phyloP scores from a whole-genome alignment of 2,329 filamentous ascomycete genomes.

The Fusarium stilboides region DNA sequence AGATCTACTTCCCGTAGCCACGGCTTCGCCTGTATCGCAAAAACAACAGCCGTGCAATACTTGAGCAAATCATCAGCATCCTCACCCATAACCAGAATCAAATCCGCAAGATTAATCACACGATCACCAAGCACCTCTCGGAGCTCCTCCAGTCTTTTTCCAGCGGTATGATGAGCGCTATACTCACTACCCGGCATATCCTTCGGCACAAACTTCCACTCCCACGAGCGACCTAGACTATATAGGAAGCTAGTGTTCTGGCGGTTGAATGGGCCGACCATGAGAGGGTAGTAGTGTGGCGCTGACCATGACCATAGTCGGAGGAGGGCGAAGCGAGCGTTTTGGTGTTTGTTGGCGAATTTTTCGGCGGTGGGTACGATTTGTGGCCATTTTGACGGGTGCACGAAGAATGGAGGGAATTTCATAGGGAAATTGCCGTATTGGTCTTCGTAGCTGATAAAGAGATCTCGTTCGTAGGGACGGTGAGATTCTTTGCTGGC shows the following conservation, averaged over 20 bases:
- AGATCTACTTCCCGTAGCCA: constrained; percentile 50
- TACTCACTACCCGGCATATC: constrained; percentile 50
- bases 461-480: constrained; percentile 47
- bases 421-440: constrained; percentile 27
- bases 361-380: constrained; percentile 38
- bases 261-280: constrained; percentile 44
- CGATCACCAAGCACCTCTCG: constrained; percentile 31
- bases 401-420: constrained; percentile 27
- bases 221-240: constrained; percentile 45
- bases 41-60: constrained; percentile 44
- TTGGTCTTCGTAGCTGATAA: constrained; percentile 50
- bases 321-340: constrained; percentile 48
- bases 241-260: constrained; percentile 47
- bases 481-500: constrained; percentile 48
- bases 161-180: constrained; percentile 33
- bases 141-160: constrained; percentile 35
- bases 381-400: constrained; percentile 43
- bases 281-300: constrained; percentile 51
- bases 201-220: constrained; percentile 51
- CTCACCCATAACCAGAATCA: constrained; percentile 51
- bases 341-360: constrained; percentile 23
- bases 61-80: constrained; percentile 44
- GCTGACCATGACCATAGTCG: constrained; percentile 52
- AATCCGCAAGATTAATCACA: constrained; percentile 42
- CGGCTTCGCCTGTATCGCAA: constrained; percentile 51